Conservation (phyloP, 306 rosid genomes). For the Dryas alaskensis region DNA sequence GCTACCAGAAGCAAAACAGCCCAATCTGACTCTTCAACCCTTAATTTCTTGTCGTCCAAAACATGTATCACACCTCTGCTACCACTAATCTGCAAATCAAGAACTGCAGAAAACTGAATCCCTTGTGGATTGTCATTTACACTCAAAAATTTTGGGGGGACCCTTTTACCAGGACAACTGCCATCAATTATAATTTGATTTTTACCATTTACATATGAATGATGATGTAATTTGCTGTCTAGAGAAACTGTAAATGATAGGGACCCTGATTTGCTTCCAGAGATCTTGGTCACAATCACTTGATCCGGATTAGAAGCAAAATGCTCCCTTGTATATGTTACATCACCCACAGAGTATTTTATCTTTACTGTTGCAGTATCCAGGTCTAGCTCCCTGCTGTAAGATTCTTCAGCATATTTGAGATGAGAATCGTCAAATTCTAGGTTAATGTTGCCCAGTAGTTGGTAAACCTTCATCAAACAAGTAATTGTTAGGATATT, state of each 20-base stretch:
- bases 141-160: slow-evolving; percentile 36
- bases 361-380: slow-evolving; percentile 67
- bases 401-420: slow-evolving; percentile 55
- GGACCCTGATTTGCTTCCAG: slow-evolving; percentile 64
- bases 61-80: slow-evolving; percentile 55
- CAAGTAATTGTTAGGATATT: neutral
- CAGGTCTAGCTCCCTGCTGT: slow-evolving; percentile 74
- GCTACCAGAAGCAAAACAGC: slow-evolving; percentile 72
- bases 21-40: slow-evolving; percentile 75
- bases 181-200: slow-evolving; percentile 67
- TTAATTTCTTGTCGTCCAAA: slow-evolving; percentile 62
- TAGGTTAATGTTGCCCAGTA: slow-evolving; percentile 72
- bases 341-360: slow-evolving; percentile 66
- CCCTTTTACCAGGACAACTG: slow-evolving; percentile 64
- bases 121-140: slow-evolving; percentile 56
- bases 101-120: slow-evolving; percentile 72
- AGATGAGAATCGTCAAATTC: slow-evolving; percentile 74
- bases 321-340: slow-evolving; percentile 77
- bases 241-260: slow-evolving; percentile 66
- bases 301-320: slow-evolving; percentile 77
- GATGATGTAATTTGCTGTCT: slow-evolving; percentile 70
- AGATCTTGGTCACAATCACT: slow-evolving; percentile 68
- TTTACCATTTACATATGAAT: slow-evolving; percentile 44
- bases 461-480: slow-evolving; percentile 49
- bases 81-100: slow-evolving; percentile 69